Evolutionary conservation across 129 eudicot genomes (phyloP).

Genomic region (Lactuca saligna): DNA sequence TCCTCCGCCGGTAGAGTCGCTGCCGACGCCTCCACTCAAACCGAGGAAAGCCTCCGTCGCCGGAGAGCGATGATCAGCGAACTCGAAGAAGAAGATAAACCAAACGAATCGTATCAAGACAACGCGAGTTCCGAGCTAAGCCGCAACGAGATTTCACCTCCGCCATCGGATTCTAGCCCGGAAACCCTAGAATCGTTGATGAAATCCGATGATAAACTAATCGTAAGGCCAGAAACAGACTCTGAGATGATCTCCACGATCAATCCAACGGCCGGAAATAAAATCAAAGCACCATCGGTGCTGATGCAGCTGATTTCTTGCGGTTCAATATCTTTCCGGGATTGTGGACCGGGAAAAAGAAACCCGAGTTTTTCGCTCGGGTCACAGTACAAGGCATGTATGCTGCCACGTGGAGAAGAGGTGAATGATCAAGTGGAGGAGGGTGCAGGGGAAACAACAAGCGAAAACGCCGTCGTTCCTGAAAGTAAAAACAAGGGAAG

Average conservation of each 20-base stretch:
- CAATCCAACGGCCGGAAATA: constrained; percentile 37
- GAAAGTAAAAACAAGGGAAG: constrained; percentile 14
- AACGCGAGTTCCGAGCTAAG: constrained; percentile 42
- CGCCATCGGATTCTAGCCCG: constrained; percentile 95
- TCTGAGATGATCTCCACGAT: neutral
- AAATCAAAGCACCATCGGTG: constrained; percentile 58
- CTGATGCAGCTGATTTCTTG: constrained; percentile 82
- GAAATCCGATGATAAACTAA: constrained; percentile 62
- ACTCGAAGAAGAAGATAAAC: constrained; percentile 30
- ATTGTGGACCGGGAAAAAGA: constrained; percentile 59
- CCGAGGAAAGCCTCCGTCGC: constrained; percentile 54
- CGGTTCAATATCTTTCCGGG: constrained; percentile 80
- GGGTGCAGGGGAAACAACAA: constrained; percentile 28
- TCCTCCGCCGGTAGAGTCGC: constrained; percentile 34
- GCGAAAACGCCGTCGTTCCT: constrained; percentile 16
- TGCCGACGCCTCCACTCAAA: constrained; percentile 85
- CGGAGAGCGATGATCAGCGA: constrained; percentile 21
- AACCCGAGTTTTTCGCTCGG: constrained; percentile 49
- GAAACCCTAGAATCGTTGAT: constrained; percentile 80
- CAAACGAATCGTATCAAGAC: constrained; percentile 14
- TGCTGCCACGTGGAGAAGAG: constrained; percentile 65
- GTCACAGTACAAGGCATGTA: constrained; percentile 41
- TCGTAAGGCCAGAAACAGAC: constrained; percentile 27
- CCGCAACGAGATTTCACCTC: constrained; percentile 76
- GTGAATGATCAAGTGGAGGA: constrained; percentile 36